These are phyloP conservation scores for Przewalskia tangutica DNA, from an alignment of 257 asterid genomes.

Conservation along the genomic window DNA sequence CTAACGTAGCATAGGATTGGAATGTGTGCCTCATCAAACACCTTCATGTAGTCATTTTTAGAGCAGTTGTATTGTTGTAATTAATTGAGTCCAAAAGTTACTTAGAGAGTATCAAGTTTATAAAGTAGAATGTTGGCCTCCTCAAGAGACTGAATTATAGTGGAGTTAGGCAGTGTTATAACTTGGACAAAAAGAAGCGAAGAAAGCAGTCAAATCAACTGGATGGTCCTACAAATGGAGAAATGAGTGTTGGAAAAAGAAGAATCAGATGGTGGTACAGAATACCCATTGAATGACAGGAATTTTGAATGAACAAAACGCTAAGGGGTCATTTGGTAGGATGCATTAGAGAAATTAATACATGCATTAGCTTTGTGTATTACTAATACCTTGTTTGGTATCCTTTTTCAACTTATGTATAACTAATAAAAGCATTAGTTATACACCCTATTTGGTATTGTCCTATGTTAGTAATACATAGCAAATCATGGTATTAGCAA, in stretches of 20 bases:
- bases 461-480: too few relatives aligned
- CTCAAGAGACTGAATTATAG: background rate
- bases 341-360: too few relatives aligned
- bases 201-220: background rate
- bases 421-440: too few relatives aligned
- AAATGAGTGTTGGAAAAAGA: background rate
- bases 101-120: background rate
- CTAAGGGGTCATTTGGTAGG: too few relatives aligned
- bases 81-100: background rate
- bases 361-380: too few relatives aligned
- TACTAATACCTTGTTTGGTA: too few relatives aligned
- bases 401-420: too few relatives aligned
- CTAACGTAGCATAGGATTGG: background rate
- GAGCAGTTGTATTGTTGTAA: background rate
- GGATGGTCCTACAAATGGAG: background rate
- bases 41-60: background rate
- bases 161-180: background rate
- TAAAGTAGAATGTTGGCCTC: background rate
- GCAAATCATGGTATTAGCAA: too few relatives aligned
- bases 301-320: background rate
- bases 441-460: too few relatives aligned
- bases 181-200: background rate
- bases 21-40: background rate
- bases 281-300: background rate
- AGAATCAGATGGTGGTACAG: background rate